Evolutionary conservation across 225 moss, liverwort and hornwort species (phyloP).

Genomic region (Straminergon stramineum): DNA sequence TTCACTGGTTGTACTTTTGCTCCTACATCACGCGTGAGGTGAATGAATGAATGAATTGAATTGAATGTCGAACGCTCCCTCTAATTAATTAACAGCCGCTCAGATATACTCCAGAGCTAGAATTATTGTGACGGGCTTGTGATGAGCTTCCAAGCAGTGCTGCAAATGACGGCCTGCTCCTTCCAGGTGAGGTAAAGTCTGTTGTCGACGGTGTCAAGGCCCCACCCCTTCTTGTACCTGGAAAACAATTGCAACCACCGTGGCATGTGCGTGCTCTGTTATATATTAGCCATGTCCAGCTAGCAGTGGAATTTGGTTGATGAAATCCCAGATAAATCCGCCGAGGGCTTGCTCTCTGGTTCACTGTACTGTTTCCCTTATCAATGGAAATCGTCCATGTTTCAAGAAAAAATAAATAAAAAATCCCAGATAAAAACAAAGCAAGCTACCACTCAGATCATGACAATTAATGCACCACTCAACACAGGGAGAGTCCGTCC

Average conservation of each 20-base stretch:
- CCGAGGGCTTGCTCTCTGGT: no score
- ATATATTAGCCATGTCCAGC: not conserved
- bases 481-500: not conserved
- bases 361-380: no score
- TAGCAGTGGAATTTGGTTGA: not conserved
- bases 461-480: not conserved
- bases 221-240: constrained; percentile 68
- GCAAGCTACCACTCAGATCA: no score
- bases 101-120: not conserved
- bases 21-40: not conserved
- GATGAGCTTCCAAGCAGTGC: constrained; percentile 57
- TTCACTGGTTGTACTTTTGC: not conserved
- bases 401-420: no score
- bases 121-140: constrained; percentile 26
- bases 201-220: constrained; percentile 17
- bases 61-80: not conserved
- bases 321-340: no score
- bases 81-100: not conserved
- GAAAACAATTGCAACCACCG: not conserved
- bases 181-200: constrained; percentile 52
- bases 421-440: no score
- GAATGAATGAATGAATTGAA: not conserved
- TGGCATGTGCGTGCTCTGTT: not conserved
- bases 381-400: no score
- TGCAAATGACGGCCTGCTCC: constrained; percentile 46